Percentiles rank a stretch among this genome's conserved stretches.
Evolutionary conservation across 345 rosid genomes (phyloP).

Genomic region (Citrus sinensis): DVS_A1.0 CM039163.1:40763501-40764000

Average conservation of each 20-base stretch:
- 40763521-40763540: not conserved
- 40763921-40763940: not conserved
- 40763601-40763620: not conserved
- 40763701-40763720: constrained; percentile 59
- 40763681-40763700: not conserved
- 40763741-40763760: constrained; percentile 84
- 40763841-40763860: constrained; percentile 59
- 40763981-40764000: constrained; percentile 76
- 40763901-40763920: not conserved
- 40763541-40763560: too few relatives aligned
- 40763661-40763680: not conserved
- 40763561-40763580: too few relatives aligned
- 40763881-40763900: not conserved
- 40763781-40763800: constrained; percentile 74
- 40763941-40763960: constrained; percentile 4
- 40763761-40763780: constrained; percentile 79
- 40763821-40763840: constrained; percentile 52
- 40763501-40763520: not conserved
- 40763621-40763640: not conserved
- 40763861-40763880: constrained; percentile 63
- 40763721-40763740: constrained; percentile 63
- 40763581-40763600: too few relatives aligned
- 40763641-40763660: not conserved
- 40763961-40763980: constrained; percentile 81
- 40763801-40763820: constrained; percentile 57